These are phyloP conservation scores for Suillus bovinus DNA, from an alignment of 768 basidiomycete genomes.

Conservation along the genomic window DNA sequence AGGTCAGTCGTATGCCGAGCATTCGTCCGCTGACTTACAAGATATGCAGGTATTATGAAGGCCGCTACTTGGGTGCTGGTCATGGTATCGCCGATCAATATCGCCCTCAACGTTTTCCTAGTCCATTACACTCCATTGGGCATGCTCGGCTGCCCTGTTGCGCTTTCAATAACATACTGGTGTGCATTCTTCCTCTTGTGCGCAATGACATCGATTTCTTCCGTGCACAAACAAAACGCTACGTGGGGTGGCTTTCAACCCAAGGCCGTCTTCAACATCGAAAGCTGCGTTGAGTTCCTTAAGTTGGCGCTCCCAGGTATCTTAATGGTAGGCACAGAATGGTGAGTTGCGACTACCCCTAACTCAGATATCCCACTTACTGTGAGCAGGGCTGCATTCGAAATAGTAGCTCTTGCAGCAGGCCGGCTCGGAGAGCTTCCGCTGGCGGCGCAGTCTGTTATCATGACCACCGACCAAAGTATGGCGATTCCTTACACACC, in stretches of 20 bases:
- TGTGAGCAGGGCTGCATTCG: conserved; percentile 68
- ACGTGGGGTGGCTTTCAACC: conserved; percentile 66
- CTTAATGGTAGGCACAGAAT: conserved; percentile 79
- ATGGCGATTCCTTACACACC: conserved; percentile 11
- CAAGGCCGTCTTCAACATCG: conserved; percentile 42
- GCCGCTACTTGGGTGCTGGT: conserved; percentile 66
- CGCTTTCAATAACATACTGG: conserved; percentile 72
- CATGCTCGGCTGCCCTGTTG: conserved; percentile 64
- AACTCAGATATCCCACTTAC: background rate
- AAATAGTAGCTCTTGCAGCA: conserved; percentile 78
- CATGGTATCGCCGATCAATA: conserved; percentile 65
- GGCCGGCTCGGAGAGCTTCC: conserved; percentile 67
- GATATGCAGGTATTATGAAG: conserved; percentile 64
- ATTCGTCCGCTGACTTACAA: background rate
- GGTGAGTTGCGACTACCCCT: conserved; percentile 40
- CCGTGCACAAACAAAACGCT: conserved; percentile 51
- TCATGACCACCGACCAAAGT: conserved; percentile 84
- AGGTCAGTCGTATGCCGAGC: conserved; percentile 40
- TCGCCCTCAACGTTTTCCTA: conserved; percentile 57
- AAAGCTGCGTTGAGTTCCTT: conserved; percentile 58
- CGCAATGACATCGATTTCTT: conserved; percentile 49
- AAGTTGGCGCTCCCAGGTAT: conserved; percentile 75
- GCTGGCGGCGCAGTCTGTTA: conserved; percentile 74
- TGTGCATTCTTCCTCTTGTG: conserved; percentile 59
- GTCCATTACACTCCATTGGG: conserved; percentile 66